Evolutionary conservation across 2,329 filamentous ascomycete genomes (phyloP).

Genomic region (Monilinia fructigena): DNA sequence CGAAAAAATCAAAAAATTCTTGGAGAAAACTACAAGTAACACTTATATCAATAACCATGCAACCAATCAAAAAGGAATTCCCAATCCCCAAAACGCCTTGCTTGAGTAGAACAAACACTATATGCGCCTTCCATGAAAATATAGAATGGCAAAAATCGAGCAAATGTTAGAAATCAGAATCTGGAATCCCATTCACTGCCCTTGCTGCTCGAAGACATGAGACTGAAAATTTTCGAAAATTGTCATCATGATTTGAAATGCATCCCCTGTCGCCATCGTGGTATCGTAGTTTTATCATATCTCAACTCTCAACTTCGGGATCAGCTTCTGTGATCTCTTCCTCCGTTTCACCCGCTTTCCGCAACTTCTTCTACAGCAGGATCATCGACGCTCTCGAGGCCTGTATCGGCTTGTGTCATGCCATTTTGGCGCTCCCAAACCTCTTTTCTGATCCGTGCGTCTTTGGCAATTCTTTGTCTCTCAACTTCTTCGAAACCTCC

Average conservation of each 20-base stretch:
- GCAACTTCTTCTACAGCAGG: slow-evolving; percentile 8
- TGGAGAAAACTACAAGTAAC: slow-evolving; percentile 3
- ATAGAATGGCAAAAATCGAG: background rate
- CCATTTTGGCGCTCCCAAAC: slow-evolving; percentile 69
- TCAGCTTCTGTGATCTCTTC: slow-evolving; percentile 10
- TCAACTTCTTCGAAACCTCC: slow-evolving; percentile 95
- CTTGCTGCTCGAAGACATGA: background rate
- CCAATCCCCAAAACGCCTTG: slow-evolving; percentile 8
- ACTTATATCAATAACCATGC: slow-evolving; percentile 6
- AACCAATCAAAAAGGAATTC: background rate
- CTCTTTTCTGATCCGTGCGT: slow-evolving; percentile 81
- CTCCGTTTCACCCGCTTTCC: background rate
- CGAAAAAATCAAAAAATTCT: background rate
- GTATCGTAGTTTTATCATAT: slow-evolving; percentile 12
- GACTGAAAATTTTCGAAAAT: background rate
- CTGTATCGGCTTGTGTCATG: slow-evolving; percentile 38
- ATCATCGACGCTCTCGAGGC: slow-evolving; percentile 9
- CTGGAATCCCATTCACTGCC: slow-evolving; percentile 4
- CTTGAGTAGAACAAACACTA: slow-evolving; percentile 9
- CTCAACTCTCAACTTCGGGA: slow-evolving; percentile 15
- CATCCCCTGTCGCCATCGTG: slow-evolving; percentile 1
- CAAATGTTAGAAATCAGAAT: background rate
- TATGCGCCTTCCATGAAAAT: slow-evolving; percentile 8
- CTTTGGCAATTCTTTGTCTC: slow-evolving; percentile 76
- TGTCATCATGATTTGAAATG: slow-evolving; percentile 4